These are phyloP conservation scores for Beauveria australis DNA, from an alignment of 2,329 filamentous ascomycete species.

Conservation along the genomic window DNA sequence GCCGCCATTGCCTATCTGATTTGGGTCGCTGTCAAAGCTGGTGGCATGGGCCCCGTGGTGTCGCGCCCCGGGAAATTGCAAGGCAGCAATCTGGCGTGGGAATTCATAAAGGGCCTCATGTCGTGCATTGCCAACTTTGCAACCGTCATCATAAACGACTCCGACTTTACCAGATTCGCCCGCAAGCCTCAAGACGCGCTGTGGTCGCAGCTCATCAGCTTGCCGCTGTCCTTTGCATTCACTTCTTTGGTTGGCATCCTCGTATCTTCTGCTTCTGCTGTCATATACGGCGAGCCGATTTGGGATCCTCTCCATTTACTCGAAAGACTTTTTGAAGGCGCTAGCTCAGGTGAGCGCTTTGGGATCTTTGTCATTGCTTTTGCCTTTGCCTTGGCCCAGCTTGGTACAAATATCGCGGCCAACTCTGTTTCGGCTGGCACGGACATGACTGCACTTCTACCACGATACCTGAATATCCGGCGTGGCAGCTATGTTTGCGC, in stretches of 20 bases:
- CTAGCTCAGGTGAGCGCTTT: constrained; percentile 59
- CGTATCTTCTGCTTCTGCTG: constrained; percentile 62
- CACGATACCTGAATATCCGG: constrained; percentile 77
- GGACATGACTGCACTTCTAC: constrained; percentile 73
- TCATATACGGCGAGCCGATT: constrained; percentile 59
- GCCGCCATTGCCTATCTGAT: constrained; percentile 80
- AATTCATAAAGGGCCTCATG: constrained; percentile 80
- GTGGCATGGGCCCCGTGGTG: constrained; percentile 77
- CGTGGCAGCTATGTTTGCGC: constrained; percentile 84
- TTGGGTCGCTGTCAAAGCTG: constrained; percentile 75
- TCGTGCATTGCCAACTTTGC: constrained; percentile 84
- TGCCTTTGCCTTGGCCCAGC: constrained; percentile 69
- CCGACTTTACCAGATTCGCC: constrained; percentile 81
- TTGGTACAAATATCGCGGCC: constrained; percentile 84
- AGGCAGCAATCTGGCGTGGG: constrained; percentile 70
- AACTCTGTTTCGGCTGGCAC: constrained; percentile 80
- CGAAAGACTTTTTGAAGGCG: constrained; percentile 60
- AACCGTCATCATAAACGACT: constrained; percentile 74
- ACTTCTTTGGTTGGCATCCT: constrained; percentile 81
- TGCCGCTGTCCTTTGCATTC: constrained; percentile 63
- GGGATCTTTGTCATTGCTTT: constrained; percentile 66
- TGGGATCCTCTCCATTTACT: constrained; percentile 70
- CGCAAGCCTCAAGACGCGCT: constrained; percentile 68
- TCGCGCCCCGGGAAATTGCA: constrained; percentile 53
- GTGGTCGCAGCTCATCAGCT: constrained; percentile 71